A percentile compares a stretch with the other conserved stretches of the same genome.
Conservation (phyloP, 2,329 filamentous ascomycete genomes). For the Calonectria henricotiae region DNA sequence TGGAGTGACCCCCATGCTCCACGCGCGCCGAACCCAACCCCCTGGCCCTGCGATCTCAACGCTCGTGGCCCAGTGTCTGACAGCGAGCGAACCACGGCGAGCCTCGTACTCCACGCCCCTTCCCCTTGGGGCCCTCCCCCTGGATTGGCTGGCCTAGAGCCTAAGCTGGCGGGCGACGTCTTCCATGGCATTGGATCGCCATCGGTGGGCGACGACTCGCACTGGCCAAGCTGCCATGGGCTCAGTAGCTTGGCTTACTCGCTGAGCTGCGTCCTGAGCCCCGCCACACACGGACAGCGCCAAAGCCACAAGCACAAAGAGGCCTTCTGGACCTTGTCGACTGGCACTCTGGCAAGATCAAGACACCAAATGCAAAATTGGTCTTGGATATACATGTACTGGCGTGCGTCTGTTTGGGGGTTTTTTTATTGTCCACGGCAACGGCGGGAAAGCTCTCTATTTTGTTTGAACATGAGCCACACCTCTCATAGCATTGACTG, state of each 20-base stretch:
- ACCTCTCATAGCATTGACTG: neutral
- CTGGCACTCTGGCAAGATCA: constrained; percentile 34
- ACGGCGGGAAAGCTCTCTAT: constrained; percentile 6
- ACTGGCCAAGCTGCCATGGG: constrained; percentile 27
- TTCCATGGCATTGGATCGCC: constrained; percentile 21
- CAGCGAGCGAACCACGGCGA: constrained; percentile 33
- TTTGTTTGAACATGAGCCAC: constrained; percentile 7
- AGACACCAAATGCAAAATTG: constrained; percentile 23
- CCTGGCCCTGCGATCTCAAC: constrained; percentile 43
- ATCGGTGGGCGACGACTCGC: constrained; percentile 12
- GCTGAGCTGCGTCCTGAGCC: constrained; percentile 29
- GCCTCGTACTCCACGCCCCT: constrained; percentile 22
- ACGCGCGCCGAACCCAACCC: constrained; percentile 16
- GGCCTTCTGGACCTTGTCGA: constrained; percentile 13
- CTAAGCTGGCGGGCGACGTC: constrained; percentile 22
- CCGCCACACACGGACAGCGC: constrained; percentile 29
- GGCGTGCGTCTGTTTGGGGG: neutral
- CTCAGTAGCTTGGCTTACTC: constrained; percentile 7
- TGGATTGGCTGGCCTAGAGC: constrained; percentile 26
- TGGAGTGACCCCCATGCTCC: constrained; percentile 1
- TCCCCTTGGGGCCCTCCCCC: constrained; percentile 28
- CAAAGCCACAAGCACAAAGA: constrained; percentile 25
- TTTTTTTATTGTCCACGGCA: constrained; percentile 20
- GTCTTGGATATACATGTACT: constrained; percentile 9
- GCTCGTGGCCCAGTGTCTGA: constrained; percentile 39